Conservation (phyloP, 495 filamentous ascomycete species). For the Chaetomium cochliodes region DNA sequence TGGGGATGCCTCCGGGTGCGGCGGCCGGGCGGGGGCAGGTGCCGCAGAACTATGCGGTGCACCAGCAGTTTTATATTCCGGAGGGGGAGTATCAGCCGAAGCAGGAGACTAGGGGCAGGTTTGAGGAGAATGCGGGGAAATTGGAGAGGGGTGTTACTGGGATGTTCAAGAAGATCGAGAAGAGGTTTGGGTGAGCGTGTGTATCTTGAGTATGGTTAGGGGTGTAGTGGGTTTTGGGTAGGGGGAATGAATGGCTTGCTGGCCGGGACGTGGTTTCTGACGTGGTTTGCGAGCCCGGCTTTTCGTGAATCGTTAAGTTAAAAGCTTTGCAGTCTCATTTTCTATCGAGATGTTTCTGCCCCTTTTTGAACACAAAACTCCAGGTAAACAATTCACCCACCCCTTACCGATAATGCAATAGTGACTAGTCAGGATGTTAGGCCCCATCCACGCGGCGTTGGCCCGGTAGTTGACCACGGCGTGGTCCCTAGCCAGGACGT, state of each 20-base stretch:
- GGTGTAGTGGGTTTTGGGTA: neutral
- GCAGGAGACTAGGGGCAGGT: constrained; percentile 51
- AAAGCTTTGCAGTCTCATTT: constrained; percentile 7
- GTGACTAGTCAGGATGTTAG: neutral
- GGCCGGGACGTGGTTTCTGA: neutral
- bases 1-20: constrained; percentile 28
- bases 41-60: constrained; percentile 60
- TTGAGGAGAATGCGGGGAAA: constrained; percentile 67
- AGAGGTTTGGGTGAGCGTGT: constrained; percentile 59
- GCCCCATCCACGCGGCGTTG: neutral
- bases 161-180: constrained; percentile 87
- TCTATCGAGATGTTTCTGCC: neutral
- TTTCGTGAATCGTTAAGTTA: neutral
- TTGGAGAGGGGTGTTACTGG: constrained; percentile 76
- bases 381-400: neutral
- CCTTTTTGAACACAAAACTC: neutral
- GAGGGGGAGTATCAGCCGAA: constrained; percentile 58
- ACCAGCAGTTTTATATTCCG: constrained; percentile 75
- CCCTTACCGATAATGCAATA: neutral
- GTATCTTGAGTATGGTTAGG: neutral
- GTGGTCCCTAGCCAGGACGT: neutral
- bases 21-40: constrained; percentile 25
- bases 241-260: no score
- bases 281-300: neutral
- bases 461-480: neutral